A percentile compares a stretch with the other conserved stretches of the same genome.
phyloP scores from a whole-genome alignment of 139 green algal genomes.

The Dunaliella sp. region DNA sequence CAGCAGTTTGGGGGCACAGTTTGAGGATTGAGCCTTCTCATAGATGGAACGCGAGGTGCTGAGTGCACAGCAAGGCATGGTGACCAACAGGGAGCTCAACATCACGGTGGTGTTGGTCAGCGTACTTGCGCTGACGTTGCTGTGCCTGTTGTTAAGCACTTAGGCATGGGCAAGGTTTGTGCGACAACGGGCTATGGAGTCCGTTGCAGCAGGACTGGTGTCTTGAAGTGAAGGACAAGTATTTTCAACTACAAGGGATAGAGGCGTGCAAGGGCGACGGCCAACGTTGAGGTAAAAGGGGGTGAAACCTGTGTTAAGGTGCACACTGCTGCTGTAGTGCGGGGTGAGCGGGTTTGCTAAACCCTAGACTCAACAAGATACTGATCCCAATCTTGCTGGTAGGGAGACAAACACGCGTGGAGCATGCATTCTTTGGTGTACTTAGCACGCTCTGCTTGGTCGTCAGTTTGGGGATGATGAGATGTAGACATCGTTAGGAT shows the following conservation, averaged over 20 bases:
- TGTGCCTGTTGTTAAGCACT: background rate
- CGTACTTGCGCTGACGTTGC: background rate
- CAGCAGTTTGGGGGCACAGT: background rate
- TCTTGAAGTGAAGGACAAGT: background rate
- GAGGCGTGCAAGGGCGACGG: background rate
- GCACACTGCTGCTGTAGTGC: constrained; percentile 11
- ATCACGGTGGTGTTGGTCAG: background rate
- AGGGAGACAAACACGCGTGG: background rate
- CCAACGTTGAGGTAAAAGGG: constrained; percentile 8
- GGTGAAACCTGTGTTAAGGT: background rate
- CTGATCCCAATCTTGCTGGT: constrained; percentile 17
- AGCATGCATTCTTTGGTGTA: constrained; percentile 51
- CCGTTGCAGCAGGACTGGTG: background rate
- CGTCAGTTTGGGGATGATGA: constrained; percentile 63
- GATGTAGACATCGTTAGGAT: constrained; percentile 45
- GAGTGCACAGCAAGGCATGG: background rate
- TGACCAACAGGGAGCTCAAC: background rate
- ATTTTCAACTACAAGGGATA: background rate
- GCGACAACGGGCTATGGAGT: background rate
- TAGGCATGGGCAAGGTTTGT: background rate
- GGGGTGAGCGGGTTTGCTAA: constrained; percentile 5
- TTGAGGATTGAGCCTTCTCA: background rate
- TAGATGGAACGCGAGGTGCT: background rate
- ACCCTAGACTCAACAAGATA: background rate
- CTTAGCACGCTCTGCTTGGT: constrained; percentile 65